Conservation (phyloP, 768 basidiomycete species). For the Kwoniella europaea region DNA sequence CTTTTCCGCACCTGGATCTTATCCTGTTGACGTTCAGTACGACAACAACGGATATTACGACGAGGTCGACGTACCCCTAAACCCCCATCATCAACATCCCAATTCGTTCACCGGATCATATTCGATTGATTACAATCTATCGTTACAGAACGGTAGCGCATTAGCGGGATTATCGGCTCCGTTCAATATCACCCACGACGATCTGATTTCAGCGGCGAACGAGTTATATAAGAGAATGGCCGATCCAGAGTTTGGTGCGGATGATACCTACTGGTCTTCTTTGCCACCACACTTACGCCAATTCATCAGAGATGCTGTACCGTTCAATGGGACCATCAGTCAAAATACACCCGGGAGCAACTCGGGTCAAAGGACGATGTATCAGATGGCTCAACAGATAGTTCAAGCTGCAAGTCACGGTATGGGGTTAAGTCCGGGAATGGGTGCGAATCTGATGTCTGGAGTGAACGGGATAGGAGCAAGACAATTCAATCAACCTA, state of each 20-base stretch:
- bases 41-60: slow-evolving; percentile 42
- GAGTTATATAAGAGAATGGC: slow-evolving; percentile 68
- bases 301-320: slow-evolving; percentile 67
- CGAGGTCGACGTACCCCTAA: slow-evolving; percentile 30
- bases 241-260: slow-evolving; percentile 61
- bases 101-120: slow-evolving; percentile 31
- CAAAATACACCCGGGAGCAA: slow-evolving; percentile 55
- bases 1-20: slow-evolving; percentile 40
- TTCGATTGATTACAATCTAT: slow-evolving; percentile 41
- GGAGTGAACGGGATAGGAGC: slow-evolving; percentile 31
- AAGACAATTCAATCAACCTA: slow-evolving; percentile 29
- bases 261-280: slow-evolving; percentile 73
- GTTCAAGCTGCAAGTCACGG: slow-evolving; percentile 56
- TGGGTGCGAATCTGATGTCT: slow-evolving; percentile 61
- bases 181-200: slow-evolving; percentile 63
- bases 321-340: slow-evolving; percentile 55
- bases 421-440: slow-evolving; percentile 52
- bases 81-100: slow-evolving; percentile 20
- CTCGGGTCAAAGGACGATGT: slow-evolving; percentile 68
- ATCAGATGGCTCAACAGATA: slow-evolving; percentile 72
- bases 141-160: slow-evolving; percentile 22
- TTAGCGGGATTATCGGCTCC: slow-evolving; percentile 27
- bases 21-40: slow-evolving; percentile 46
- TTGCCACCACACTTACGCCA: slow-evolving; percentile 72
- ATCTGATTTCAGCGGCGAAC: slow-evolving; percentile 67